phyloP scores from a whole-genome alignment of 2,329 filamentous ascomycete species.

The Cadophora malorum region DNA sequence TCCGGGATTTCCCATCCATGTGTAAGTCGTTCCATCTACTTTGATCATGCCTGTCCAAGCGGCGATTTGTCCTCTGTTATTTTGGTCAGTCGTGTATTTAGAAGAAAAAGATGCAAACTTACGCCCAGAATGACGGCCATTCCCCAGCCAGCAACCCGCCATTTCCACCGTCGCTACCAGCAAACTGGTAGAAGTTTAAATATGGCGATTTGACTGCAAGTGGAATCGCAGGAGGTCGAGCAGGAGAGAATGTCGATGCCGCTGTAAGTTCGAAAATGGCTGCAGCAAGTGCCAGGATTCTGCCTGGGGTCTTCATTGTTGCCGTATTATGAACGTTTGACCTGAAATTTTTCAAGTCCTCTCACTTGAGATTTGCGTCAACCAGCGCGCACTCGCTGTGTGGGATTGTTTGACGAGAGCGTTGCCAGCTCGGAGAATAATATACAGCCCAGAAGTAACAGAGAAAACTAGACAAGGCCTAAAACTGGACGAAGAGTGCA shows the following conservation, averaged over 20 bases:
- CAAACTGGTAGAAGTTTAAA: constrained; percentile 72
- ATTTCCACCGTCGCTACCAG: constrained; percentile 65
- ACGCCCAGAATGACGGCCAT: constrained; percentile 75
- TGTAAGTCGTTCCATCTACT: constrained; percentile 68
- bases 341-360: background rate
- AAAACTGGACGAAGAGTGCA: background rate
- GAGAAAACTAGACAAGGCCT: background rate
- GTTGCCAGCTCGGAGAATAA: no score
- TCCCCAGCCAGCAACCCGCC: constrained; percentile 71
- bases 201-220: constrained; percentile 79
- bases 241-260: constrained; percentile 65
- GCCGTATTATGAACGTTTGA: background rate
- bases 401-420: background rate
- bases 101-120: constrained; percentile 44
- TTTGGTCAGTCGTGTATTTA: background rate
- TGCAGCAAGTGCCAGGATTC: constrained; percentile 8
- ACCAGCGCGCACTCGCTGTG: background rate
- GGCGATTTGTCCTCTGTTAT: constrained; percentile 57
- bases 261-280: constrained; percentile 23
- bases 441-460: background rate
- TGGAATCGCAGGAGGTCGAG: constrained; percentile 71
- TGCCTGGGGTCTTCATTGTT: constrained; percentile 10
- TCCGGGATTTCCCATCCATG: constrained; percentile 69
- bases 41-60: constrained; percentile 74
- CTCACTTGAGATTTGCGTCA: background rate